phyloP scores from a whole-genome alignment of 176 grass and related monocot species.

The Cenchrus purpureus region DNA sequence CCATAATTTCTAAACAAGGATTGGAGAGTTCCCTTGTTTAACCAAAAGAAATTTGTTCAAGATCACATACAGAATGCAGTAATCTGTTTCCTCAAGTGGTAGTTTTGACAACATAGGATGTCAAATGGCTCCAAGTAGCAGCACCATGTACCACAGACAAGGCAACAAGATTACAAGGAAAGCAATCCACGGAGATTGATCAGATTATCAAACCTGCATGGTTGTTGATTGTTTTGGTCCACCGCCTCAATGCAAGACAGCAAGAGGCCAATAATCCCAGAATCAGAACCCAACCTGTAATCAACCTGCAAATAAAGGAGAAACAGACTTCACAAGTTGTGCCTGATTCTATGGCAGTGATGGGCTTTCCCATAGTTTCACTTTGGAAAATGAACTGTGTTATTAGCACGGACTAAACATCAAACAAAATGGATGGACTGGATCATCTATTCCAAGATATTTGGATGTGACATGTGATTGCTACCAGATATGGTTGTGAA shows the following conservation, averaged over 20 bases:
- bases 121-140: background rate
- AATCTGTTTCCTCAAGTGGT: background rate
- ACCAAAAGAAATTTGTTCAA: background rate
- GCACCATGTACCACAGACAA: background rate
- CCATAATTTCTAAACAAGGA: background rate
- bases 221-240: slow-evolving; percentile 10
- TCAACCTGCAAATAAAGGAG: background rate
- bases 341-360: background rate
- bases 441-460: background rate
- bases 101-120: background rate
- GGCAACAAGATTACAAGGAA: background rate
- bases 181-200: background rate
- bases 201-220: slow-evolving; percentile 42
- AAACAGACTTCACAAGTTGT: background rate
- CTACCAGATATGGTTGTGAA: background rate
- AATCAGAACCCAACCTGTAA: background rate
- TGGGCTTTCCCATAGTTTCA: background rate
- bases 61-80: background rate
- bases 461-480: background rate
- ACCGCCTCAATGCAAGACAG: background rate
- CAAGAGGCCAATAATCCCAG: background rate
- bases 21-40: background rate
- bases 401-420: background rate
- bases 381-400: background rate
- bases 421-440: background rate